A percentile compares a stretch with the other conserved stretches of the same genome.
Conservation (phyloP, 768 basidiomycete genomes). For the Pleurotus citrinopileatus region DNA sequence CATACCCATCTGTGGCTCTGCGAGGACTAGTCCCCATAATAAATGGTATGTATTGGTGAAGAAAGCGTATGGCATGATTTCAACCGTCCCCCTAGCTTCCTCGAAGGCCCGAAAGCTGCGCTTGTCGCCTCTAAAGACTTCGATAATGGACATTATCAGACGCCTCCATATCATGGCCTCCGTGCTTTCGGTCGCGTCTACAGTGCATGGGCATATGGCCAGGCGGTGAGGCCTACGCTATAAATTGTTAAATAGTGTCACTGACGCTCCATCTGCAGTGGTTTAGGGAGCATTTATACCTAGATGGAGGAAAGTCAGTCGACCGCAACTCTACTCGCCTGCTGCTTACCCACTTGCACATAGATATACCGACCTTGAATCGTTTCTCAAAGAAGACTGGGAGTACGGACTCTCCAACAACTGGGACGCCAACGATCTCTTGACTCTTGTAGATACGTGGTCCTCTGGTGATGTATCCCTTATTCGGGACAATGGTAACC, state of each 20-base stretch:
- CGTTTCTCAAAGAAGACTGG: constrained; percentile 53
- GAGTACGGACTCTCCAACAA: constrained; percentile 36
- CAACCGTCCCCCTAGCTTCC: too few species aligned
- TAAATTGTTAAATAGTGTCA: background rate
- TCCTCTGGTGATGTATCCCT: constrained; percentile 40
- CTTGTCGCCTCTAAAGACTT: constrained; percentile 54
- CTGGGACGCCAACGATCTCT: constrained; percentile 56
- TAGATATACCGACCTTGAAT: constrained; percentile 45
- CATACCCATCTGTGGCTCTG: constrained; percentile 50
- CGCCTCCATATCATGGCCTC: constrained; percentile 43
- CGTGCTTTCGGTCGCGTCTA: constrained; percentile 56
- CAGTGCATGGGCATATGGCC: constrained; percentile 58
- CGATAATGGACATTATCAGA: constrained; percentile 48
- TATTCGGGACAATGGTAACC: constrained; percentile 41
- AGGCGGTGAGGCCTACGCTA: constrained; percentile 33
- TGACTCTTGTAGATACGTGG: constrained; percentile 33
- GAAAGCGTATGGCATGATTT: too few species aligned
- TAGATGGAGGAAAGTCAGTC: constrained; percentile 37
- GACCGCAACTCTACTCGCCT: background rate
- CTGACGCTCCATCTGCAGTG: constrained; percentile 32
- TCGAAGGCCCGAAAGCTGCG: constrained; percentile 59
- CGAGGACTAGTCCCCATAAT: constrained; percentile 54
- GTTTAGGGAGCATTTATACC: constrained; percentile 48
- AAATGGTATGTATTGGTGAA: too few species aligned
- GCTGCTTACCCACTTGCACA: background rate